Evolutionary conservation across 2,329 filamentous ascomycete species (phyloP), one percentile per base, ranked within the genome.

Genomic region (Stagonosporopsis cucurbitacearum): DNA sequence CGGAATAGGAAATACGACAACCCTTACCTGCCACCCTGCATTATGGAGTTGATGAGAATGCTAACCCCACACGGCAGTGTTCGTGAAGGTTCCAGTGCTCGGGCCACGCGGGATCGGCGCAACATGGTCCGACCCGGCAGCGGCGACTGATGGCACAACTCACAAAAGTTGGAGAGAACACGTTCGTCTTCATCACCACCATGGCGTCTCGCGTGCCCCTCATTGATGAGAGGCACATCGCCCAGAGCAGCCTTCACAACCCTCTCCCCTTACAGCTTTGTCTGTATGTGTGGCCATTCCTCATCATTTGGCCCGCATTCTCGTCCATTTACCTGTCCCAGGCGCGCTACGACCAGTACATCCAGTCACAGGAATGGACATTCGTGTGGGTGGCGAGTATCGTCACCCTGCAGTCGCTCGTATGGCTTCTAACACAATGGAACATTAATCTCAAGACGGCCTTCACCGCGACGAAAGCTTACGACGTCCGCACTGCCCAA

Each of bases 401-500:
- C 73, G 83, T 96, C 75, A 96, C 93, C 11, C 71, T 89, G 53
- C 96, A 99, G 80, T 88, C 91, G 62, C 84, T 99, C 62, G 80
- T 92, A 66, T 99, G 95, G 94, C 84, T 99, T 59, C 94, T 90
- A 80, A 99, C 95, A 42, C 92, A 98, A 80, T 99, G 95, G 95
- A 98, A 91, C 72, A 92, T 99, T 74, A 88, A 93, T 72, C 81
- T 98, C 61, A 86, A 88, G 71, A 89, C 89, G 20, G 78, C 88
- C 58, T 96, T 98, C 77, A 98, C 90, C 12, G 86, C 93, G 1
- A 88, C 83, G 51, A 85, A 83, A 64, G 90, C 88, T 51, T 84
- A 82, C 57, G 85, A 83, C 44, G 81, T 98, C 32, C 81, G 88
- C 49, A 86, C 89, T 66, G 94, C 95, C 15, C 79, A 88, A 68